Conservation (phyloP, 345 rosid species). For the Populus euphratica region DNA sequence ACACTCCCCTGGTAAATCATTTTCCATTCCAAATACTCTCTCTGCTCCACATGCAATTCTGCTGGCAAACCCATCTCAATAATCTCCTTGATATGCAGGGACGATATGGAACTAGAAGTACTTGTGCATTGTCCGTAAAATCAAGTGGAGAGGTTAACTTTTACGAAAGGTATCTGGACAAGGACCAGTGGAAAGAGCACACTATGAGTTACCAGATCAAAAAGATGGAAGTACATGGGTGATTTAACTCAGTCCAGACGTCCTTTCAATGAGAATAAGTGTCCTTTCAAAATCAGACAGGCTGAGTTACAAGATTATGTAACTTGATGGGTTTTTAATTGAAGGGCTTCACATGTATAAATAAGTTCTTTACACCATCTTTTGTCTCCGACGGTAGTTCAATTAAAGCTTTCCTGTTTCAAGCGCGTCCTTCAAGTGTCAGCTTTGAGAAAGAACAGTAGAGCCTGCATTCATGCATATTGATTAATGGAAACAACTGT, state of each 20-base stretch:
- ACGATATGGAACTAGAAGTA: slow-evolving; percentile 72
- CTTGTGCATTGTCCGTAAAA: slow-evolving; percentile 44
- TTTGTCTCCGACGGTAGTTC: not conserved
- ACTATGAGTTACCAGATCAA: slow-evolving; percentile 26
- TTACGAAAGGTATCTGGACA: slow-evolving; percentile 52
- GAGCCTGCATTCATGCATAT: not conserved
- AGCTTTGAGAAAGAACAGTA: too few species aligned
- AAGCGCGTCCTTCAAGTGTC: not conserved
- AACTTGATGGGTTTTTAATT: too few species aligned
- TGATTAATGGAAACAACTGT: too few species aligned
- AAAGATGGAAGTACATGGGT: slow-evolving; percentile 4
- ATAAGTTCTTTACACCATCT: not conserved
- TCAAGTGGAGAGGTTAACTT: slow-evolving; percentile 45
- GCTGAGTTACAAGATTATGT: not conserved
- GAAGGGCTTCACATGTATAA: not conserved
- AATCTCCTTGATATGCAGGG: slow-evolving; percentile 35
- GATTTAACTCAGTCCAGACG: not conserved
- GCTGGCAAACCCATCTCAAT: not conserved
- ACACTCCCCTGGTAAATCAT: slow-evolving; percentile 33
- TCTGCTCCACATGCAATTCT: not conserved
- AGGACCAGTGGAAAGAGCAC: slow-evolving; percentile 52
- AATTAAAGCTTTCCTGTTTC: not conserved
- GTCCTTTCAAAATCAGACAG: not conserved
- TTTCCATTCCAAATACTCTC: not conserved
- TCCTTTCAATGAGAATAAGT: not conserved